Evolutionary conservation across 164 flowering plant species (phyloP).

Genomic region (Cinnamomum chago): DNA sequence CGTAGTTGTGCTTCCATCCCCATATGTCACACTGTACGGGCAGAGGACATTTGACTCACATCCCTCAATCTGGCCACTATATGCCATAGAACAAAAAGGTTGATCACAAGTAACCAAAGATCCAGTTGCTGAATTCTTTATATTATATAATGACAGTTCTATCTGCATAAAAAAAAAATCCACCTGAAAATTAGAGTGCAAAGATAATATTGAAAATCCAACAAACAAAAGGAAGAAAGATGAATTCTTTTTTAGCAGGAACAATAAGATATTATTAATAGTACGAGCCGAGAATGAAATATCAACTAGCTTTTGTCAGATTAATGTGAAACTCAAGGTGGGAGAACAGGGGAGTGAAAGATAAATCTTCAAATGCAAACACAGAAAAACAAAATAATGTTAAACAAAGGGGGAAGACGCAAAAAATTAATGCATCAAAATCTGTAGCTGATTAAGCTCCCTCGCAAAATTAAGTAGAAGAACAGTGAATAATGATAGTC

Average conservation of each 20-base stretch:
- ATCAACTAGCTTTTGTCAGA: too few relatives aligned
- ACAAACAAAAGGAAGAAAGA: background rate
- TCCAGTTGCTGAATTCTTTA: slow-evolving; percentile 50
- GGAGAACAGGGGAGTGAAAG: too few relatives aligned
- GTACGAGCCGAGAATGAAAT: background rate
- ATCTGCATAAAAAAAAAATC: slow-evolving; percentile 35
- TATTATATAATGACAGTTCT: slow-evolving; percentile 62
- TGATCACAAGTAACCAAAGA: slow-evolving; percentile 60
- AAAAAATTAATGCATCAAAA: too few relatives aligned
- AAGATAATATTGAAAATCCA: background rate
- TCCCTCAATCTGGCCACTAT: slow-evolving; percentile 21
- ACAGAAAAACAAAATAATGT: too few relatives aligned
- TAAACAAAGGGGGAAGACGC: too few relatives aligned
- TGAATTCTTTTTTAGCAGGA: background rate
- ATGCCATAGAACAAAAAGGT: slow-evolving; percentile 39
- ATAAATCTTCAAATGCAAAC: too few relatives aligned
- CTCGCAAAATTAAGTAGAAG: too few relatives aligned
- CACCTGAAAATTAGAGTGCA: background rate
- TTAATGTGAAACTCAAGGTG: too few relatives aligned
- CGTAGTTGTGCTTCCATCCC: slow-evolving; percentile 87
- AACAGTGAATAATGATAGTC: too few relatives aligned
- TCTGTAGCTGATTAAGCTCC: too few relatives aligned
- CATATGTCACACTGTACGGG: slow-evolving; percentile 63
- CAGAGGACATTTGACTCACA: slow-evolving; percentile 49
- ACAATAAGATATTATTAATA: background rate